phyloP scores from a whole-genome alignment of 2,329 filamentous ascomycete genomes.

The Colletotrichum melonis region DNA sequence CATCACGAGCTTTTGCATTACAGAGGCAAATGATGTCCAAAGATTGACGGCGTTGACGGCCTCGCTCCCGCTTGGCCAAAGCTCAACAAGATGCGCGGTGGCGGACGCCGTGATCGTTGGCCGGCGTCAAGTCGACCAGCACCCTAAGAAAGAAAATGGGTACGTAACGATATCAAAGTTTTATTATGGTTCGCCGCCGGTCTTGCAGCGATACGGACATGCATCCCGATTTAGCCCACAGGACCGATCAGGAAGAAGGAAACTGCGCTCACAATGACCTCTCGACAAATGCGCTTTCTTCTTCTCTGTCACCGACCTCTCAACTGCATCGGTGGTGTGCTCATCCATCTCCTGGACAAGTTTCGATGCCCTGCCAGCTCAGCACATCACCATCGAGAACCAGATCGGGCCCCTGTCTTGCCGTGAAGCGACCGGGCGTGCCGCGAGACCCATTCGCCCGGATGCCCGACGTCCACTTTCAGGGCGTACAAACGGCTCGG shows the following conservation, averaged over 20 bases:
- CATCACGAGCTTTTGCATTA: background rate
- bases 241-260: constrained; percentile 8
- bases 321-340: constrained; percentile 4
- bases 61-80: constrained; percentile 9
- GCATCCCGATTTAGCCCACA: constrained; percentile 1
- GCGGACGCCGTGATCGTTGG: background rate
- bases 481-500: background rate
- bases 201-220: background rate
- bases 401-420: background rate
- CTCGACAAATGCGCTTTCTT: background rate
- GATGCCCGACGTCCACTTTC: background rate
- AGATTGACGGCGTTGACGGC: constrained; percentile 14
- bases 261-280: background rate
- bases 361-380: constrained; percentile 17
- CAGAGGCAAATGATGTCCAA: constrained; percentile 9
- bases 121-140: constrained; percentile 4
- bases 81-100: constrained; percentile 13
- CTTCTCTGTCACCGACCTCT: constrained; percentile 1
- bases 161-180: constrained; percentile 16
- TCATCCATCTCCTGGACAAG: constrained; percentile 17
- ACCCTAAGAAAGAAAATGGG: background rate
- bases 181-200: constrained; percentile 1
- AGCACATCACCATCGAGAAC: constrained; percentile 12
- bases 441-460: background rate
- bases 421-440: constrained; percentile 6